Evolutionary conservation across 192 early-diverging fungal genomes (phyloP).

Genomic region (Chytriomyces hyalinus): DNA sequence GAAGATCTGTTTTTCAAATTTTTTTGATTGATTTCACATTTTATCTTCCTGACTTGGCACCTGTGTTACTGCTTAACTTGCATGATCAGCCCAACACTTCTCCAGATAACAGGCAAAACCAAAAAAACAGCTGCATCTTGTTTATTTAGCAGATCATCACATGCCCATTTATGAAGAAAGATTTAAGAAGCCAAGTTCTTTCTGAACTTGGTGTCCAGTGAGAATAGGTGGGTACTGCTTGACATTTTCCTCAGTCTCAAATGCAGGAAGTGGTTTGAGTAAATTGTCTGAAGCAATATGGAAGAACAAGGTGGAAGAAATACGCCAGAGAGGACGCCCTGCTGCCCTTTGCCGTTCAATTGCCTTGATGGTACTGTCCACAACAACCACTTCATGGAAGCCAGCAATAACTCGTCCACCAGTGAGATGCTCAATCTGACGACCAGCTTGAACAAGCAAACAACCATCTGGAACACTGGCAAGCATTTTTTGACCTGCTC

Average conservation of each 20-base stretch:
- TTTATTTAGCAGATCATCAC: too few relatives aligned
- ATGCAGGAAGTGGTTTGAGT: conserved; percentile 56
- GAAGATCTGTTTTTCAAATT: too few relatives aligned
- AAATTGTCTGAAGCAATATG: conserved; percentile 72
- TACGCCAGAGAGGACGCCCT: conserved; percentile 68
- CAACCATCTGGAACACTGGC: conserved; percentile 72
- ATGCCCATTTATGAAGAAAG: conserved; percentile 29
- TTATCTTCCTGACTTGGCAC: not conserved
- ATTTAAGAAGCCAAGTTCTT: conserved; percentile 69
- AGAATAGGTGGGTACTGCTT: conserved; percentile 62
- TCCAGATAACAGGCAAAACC: too few relatives aligned
- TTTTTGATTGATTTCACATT: too few relatives aligned
- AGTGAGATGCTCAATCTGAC: conserved; percentile 73
- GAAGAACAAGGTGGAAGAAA: conserved; percentile 75
- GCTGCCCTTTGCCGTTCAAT: conserved; percentile 58
- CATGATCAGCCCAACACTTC: too few relatives aligned
- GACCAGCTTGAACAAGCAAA: conserved; percentile 60
- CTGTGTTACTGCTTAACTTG: not conserved
- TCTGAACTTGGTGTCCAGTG: conserved; percentile 67
- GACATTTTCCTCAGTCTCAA: conserved; percentile 48
- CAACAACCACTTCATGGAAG: conserved; percentile 75
- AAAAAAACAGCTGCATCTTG: not conserved
- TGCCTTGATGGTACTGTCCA: conserved; percentile 55
- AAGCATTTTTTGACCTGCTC: conserved; percentile 60
- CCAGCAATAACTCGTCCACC: conserved; percentile 69